These are phyloP conservation scores for Phytopythium helicoides DNA, from an alignment of 352 stramenopile genomes.

Conservation along the genomic window DNA sequence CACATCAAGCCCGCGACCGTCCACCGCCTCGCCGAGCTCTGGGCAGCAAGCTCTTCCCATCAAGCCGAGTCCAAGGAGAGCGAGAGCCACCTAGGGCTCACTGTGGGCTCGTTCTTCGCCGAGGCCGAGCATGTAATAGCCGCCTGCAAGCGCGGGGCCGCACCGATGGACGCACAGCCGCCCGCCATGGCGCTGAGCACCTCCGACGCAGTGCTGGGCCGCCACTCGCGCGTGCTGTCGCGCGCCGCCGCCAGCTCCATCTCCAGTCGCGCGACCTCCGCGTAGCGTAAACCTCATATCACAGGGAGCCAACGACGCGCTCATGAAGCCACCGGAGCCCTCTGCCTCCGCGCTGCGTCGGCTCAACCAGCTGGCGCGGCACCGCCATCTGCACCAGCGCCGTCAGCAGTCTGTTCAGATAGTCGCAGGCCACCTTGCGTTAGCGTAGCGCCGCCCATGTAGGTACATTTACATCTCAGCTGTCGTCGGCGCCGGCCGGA, in stretches of 20 bases:
- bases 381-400: too few relatives aligned
- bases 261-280: background rate
- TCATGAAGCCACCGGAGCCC: too few relatives aligned
- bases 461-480: too few relatives aligned
- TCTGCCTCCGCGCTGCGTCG: too few relatives aligned
- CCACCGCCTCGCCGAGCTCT: conserved; percentile 48
- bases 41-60: conserved; percentile 11
- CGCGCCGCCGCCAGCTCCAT: background rate
- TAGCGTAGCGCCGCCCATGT: too few relatives aligned
- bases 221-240: conserved; percentile 5
- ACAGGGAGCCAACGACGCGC: too few relatives aligned
- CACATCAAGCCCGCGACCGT: conserved; percentile 51
- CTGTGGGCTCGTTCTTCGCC: conserved; percentile 53
- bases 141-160: conserved; percentile 42
- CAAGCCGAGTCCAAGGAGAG: conserved; percentile 4
- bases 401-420: too few relatives aligned
- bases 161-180: conserved; percentile 33
- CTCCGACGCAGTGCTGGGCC: conserved; percentile 29
- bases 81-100: conserved; percentile 43
- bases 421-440: too few relatives aligned
- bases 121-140: conserved; percentile 53
- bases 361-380: too few relatives aligned
- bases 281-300: background rate
- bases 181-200: conserved; percentile 58
- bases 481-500: too few relatives aligned